phyloP scores from a whole-genome alignment of 2,329 filamentous ascomycete genomes.

The Nectriaceae sp. region DNA sequence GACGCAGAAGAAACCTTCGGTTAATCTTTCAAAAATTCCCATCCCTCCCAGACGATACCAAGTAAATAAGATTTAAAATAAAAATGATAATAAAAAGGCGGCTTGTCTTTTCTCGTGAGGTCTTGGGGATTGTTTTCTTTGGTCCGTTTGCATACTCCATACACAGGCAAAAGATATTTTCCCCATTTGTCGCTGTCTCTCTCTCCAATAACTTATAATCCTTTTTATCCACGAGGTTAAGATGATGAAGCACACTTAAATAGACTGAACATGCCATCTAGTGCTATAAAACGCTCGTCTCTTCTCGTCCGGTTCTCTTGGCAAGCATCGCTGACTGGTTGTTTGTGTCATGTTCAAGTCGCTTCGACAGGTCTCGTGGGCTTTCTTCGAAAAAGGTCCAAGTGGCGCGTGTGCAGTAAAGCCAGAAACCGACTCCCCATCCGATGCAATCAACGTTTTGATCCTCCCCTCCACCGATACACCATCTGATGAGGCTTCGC shows the following conservation, averaged over 20 bases:
- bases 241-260: conserved; percentile 17
- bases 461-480: conserved; percentile 18
- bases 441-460: conserved; percentile 37
- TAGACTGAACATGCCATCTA: background rate
- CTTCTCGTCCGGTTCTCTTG: background rate
- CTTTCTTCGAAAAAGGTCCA: conserved; percentile 20
- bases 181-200: background rate
- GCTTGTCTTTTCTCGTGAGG: conserved; percentile 28
- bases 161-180: conserved; percentile 3
- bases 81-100: conserved; percentile 22
- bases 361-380: conserved; percentile 22
- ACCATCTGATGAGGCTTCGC: conserved; percentile 18
- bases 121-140: conserved; percentile 11
- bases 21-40: conserved; percentile 30
- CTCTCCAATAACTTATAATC: conserved; percentile 14
- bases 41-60: conserved; percentile 27
- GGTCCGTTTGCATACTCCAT: conserved; percentile 17
- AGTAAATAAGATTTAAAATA: too few species aligned
- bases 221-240: conserved; percentile 29
- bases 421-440: conserved; percentile 41
- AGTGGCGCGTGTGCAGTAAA: conserved; percentile 30
- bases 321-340: background rate
- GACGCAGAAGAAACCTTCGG: conserved; percentile 24
- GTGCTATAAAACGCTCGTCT: background rate
- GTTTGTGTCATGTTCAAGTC: conserved; percentile 9